These are phyloP conservation scores for Pseudonitzschia pungens DNA, from an alignment of 108 stramenopile genomes.

Conservation along the genomic window DNA sequence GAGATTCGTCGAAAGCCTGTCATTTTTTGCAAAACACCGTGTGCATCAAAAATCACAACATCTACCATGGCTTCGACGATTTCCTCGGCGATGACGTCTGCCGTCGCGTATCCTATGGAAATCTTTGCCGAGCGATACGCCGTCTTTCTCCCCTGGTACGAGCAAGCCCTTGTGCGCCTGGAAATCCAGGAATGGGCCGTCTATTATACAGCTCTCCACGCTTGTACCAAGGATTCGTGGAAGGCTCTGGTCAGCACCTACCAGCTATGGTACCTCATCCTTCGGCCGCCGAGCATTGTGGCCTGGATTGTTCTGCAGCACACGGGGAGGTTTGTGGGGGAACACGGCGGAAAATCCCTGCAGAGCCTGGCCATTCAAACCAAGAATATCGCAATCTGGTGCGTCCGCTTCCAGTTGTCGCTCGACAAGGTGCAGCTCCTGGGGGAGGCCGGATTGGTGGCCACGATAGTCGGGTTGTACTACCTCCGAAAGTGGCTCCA, in stretches of 20 bases:
- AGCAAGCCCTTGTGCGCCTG: slow-evolving; percentile 7
- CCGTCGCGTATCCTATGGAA: not conserved
- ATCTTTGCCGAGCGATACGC: not conserved
- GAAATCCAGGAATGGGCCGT: slow-evolving; percentile 51
- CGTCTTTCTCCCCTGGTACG: not conserved
- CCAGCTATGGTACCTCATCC: slow-evolving; percentile 46
- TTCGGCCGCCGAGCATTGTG: slow-evolving; percentile 51
- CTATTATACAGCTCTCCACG: slow-evolving; percentile 34
- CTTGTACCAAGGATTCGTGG: slow-evolving; percentile 39
- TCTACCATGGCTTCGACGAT: not conserved
- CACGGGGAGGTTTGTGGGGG: slow-evolving; percentile 36
- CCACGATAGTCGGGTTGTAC: slow-evolving; percentile 36
- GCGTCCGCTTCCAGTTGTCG: slow-evolving; percentile 46
- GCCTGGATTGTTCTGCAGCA: slow-evolving; percentile 43
- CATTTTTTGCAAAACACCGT: not conserved
- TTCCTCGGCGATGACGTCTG: not conserved
- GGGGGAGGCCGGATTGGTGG: slow-evolving; percentile 44
- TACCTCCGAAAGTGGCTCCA: slow-evolving; percentile 58
- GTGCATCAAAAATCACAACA: not conserved
- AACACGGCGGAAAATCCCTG: slow-evolving; percentile 47
- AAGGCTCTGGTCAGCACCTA: slow-evolving; percentile 37
- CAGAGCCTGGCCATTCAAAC: slow-evolving; percentile 45
- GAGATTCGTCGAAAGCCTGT: not conserved
- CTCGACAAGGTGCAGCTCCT: slow-evolving; percentile 53
- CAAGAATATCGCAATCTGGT: slow-evolving; percentile 41